Evolutionary conservation across 192 early-diverging fungal genomes (phyloP), one percentile per base, ranked within the genome.

Genomic region (Glomus cerebriforme): DNA sequence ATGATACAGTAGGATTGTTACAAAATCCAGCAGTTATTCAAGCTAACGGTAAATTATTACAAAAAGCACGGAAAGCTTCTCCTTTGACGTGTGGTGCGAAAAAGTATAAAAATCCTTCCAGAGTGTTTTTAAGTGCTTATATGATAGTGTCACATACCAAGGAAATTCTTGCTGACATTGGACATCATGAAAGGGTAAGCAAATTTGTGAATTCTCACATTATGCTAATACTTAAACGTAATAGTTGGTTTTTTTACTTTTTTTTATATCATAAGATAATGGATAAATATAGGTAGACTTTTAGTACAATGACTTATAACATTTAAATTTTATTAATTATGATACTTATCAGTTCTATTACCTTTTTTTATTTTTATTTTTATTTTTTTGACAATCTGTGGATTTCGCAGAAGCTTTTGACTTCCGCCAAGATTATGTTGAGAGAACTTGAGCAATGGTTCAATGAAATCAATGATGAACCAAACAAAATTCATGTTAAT

Each of bases 121-220:
- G 93, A 27, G 89, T 95, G 13, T 90, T 95, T 62, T 76, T 95
- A 69, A 91, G 87, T 77, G 84, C 90, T 45, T 95, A 92, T 72
- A 90, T 95, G 90, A 88, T 93, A 2, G 83, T 89, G 47, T 87
- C 86, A 1, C 89, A 93, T 59, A 91, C 94, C 1, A 59, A 37
- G 15, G 88, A 92, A 78, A 88, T 92, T 27, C 87, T 93, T 79
- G 85, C 86, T 10, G 82, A 80, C 70, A 58, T 86, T 43, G 82
- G 88, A 59, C 77, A 73, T 54, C 83, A 88, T 32, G 87, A 94
- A 79, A 80, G 89, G 86, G 90, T 91, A 79, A 31, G 83, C 13
- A 63, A 22, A 29, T 26, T 39, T 43, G 35, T 12, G 72, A 73
- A 10, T 65, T 65, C 63, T 64, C 63, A 15, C 2, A 13, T 64